phyloP scores from a whole-genome alignment of 805 yeast species.

The Candida schatavii region DNA sequence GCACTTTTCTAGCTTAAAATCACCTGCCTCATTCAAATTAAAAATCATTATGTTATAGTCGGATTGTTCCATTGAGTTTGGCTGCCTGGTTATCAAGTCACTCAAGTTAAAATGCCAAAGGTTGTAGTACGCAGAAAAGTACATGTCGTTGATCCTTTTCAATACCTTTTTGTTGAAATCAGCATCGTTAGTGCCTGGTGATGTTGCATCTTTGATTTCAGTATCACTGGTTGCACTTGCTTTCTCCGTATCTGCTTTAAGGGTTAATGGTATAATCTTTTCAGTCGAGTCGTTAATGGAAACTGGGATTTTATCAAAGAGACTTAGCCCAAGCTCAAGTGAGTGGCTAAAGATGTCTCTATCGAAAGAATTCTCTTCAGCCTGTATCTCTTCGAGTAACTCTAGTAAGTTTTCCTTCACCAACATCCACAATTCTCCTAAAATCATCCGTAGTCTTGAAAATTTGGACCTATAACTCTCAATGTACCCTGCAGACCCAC shows the following conservation, averaged over 20 bases:
- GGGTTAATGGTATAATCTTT: conserved; percentile 41
- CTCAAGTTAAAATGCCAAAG: conserved; percentile 78
- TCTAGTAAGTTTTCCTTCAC: conserved; percentile 52
- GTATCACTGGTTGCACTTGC: not conserved
- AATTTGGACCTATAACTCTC: conserved; percentile 64
- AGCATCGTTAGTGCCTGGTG: conserved; percentile 19
- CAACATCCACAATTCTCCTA: conserved; percentile 62
- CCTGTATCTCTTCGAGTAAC: conserved; percentile 36
- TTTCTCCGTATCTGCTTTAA: conserved; percentile 18
- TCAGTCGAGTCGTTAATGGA: conserved; percentile 36
- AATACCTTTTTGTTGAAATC: conserved; percentile 34
- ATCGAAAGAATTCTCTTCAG: conserved; percentile 5
- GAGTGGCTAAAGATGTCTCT: conserved; percentile 20
- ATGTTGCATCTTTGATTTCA: conserved; percentile 11
- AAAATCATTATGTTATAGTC: conserved; percentile 44
- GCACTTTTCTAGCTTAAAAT: conserved; percentile 48
- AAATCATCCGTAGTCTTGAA: conserved; percentile 55
- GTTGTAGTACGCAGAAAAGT: conserved; percentile 63
- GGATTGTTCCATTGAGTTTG: conserved; percentile 7
- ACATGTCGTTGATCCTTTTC: conserved; percentile 55
- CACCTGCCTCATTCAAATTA: conserved; percentile 42
- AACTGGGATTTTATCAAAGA: conserved; percentile 62
- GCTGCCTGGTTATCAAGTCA: conserved; percentile 36
- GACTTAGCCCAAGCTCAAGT: conserved; percentile 54
- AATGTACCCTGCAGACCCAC: conserved; percentile 34